Conservation (phyloP, 2,329 filamentous ascomycete genomes). For the Apiospora aurea region DNA sequence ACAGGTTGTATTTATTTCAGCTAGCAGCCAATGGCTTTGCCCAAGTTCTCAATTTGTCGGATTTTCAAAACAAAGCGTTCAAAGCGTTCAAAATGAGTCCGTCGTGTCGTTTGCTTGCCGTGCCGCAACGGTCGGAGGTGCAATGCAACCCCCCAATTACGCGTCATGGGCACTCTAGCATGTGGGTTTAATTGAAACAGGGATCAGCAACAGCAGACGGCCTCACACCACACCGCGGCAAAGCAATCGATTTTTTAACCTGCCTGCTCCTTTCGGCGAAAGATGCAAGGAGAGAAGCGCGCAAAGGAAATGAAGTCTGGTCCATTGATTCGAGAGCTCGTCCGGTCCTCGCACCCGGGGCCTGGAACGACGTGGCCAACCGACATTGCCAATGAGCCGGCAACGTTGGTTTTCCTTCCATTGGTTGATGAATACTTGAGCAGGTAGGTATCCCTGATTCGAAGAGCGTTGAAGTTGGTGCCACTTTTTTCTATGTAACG, state of each 20-base stretch:
- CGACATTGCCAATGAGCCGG: neutral
- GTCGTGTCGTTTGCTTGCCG: neutral
- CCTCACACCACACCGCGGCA: neutral
- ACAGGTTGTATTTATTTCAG: neutral
- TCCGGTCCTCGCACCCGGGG: neutral
- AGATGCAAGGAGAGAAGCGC: neutral
- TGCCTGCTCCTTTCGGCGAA: neutral
- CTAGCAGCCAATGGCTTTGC: neutral
- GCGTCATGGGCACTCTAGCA: constrained; percentile 5
- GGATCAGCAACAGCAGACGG: neutral
- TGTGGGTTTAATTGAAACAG: constrained; percentile 22
- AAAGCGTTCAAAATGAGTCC: neutral
- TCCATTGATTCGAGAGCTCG: neutral
- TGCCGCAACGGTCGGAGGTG: neutral
- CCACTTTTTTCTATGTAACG: constrained; percentile 4
- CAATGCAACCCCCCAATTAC: constrained; percentile 19
- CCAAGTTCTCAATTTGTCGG: neutral
- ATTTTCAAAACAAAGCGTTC: neutral
- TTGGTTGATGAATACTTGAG: neutral
- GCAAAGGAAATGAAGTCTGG: neutral
- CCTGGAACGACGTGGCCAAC: neutral
- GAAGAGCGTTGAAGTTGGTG: neutral
- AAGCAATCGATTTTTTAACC: neutral
- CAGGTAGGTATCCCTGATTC: neutral
- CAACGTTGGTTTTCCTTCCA: neutral